Evolutionary conservation across 768 basidiomycete genomes (phyloP).

Genomic region (Russula sp.): DNA sequence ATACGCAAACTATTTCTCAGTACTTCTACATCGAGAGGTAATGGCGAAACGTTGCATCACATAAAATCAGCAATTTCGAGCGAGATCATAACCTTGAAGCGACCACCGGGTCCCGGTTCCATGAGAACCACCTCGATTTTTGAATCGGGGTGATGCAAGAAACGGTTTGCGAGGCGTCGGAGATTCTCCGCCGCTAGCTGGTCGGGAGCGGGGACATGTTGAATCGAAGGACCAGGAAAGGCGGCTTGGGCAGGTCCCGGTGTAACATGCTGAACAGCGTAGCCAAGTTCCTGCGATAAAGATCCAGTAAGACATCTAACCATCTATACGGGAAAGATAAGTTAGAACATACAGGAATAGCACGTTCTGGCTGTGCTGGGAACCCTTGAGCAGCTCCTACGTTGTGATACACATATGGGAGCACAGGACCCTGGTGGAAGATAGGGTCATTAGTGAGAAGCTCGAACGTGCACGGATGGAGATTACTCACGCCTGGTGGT

Average conservation of each 20-base stretch:
- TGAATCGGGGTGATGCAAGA: background rate
- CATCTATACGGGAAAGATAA: background rate
- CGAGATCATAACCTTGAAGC: background rate
- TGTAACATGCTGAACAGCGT: background rate
- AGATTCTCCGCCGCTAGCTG: background rate
- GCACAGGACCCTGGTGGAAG: background rate
- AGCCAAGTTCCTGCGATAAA: background rate
- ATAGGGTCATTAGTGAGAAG: background rate
- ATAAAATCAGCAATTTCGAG: background rate
- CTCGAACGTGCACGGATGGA: background rate
- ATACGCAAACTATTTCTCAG: too few species aligned
- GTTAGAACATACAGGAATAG: background rate
- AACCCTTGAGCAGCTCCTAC: background rate
- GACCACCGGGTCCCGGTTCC: background rate
- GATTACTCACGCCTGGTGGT: background rate
- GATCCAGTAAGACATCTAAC: background rate
- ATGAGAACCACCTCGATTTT: background rate
- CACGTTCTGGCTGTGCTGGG: background rate
- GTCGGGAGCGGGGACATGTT: background rate
- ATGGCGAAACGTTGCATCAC: background rate
- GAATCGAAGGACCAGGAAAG: background rate
- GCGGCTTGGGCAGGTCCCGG: background rate
- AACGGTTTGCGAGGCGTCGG: background rate
- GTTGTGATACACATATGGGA: background rate
- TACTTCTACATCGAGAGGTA: background rate